A percentile compares a stretch with the other conserved stretches of the same genome.
These are phyloP conservation scores for Aureobasidium sp. DNA, from an alignment of 2,329 filamentous ascomycete species.

Conservation along the genomic window DNA sequence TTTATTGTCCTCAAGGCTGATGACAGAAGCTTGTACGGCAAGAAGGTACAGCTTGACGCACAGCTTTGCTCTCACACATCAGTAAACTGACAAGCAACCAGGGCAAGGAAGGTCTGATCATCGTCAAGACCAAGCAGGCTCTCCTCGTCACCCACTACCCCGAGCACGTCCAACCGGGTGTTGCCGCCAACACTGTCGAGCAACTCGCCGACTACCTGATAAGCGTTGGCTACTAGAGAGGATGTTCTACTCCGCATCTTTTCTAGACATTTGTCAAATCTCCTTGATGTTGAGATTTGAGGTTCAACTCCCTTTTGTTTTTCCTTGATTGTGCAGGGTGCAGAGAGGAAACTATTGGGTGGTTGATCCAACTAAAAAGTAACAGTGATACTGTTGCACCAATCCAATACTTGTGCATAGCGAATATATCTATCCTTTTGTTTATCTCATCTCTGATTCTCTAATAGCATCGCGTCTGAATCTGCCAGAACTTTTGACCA, in stretches of 20 bases:
- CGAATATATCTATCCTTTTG: conserved; percentile 2
- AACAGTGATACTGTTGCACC: background rate
- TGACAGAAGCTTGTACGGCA: conserved; percentile 72
- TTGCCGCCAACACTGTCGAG: conserved; percentile 71
- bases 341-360: background rate
- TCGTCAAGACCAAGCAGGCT: conserved; percentile 81
- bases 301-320: background rate
- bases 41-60: conserved; percentile 53
- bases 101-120: conserved; percentile 72
- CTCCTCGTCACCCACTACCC: conserved; percentile 83
- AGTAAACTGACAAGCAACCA: conserved; percentile 24
- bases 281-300: conserved; percentile 5
- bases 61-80: background rate
- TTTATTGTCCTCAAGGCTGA: conserved; percentile 71
- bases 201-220: conserved; percentile 81
- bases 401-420: conserved; percentile 11
- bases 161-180: conserved; percentile 63
- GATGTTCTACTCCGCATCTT: background rate
- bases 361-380: background rate
- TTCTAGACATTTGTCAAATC: background rate
- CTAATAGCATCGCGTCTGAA: too few species aligned
- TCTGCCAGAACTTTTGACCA: too few species aligned
- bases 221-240: conserved; percentile 62
- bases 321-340: conserved; percentile 10
- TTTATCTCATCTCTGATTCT: background rate